Conservation (phyloP, 176 grass and related monocot genomes). For the Miscanthus lutarioriparius region DNA sequence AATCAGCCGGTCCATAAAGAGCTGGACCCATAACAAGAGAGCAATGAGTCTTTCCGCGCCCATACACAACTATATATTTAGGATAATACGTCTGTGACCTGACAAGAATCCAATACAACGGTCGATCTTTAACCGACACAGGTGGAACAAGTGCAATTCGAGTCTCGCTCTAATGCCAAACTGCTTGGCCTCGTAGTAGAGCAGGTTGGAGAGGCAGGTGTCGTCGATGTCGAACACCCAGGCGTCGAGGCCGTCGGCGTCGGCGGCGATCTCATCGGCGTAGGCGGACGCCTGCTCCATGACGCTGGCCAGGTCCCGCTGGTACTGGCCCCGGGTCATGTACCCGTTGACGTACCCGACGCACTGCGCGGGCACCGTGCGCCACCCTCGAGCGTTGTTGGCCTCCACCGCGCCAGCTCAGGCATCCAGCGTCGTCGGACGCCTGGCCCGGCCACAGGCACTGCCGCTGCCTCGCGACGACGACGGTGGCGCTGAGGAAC, state of each 20-base stretch:
- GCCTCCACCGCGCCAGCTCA: conserved; percentile 92
- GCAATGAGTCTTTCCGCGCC: too few species aligned
- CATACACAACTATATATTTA: too few species aligned
- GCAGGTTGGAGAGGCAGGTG: conserved; percentile 88
- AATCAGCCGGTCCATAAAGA: too few species aligned
- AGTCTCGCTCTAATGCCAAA: too few species aligned
- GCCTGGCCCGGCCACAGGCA: conserved; percentile 30
- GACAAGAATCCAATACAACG: too few species aligned
- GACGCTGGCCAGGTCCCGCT: conserved; percentile 60
- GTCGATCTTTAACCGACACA: too few species aligned
- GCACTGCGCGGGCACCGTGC: conserved; percentile 68
- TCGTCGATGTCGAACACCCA: conserved; percentile 95
- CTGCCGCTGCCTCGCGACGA: conserved; percentile 18
- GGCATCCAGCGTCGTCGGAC: conserved; percentile 51
- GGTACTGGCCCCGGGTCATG: conserved; percentile 91
- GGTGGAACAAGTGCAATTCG: too few species aligned
- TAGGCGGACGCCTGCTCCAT: conserved; percentile 59
- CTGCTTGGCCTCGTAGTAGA: conserved; percentile 68
- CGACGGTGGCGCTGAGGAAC: background rate
- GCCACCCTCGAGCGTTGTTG: conserved; percentile 80
- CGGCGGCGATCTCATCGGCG: conserved; percentile 41
- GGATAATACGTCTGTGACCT: too few species aligned
- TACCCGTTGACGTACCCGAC: conserved; percentile 65
- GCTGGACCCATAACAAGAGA: too few species aligned
- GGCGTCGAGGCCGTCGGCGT: conserved; percentile 57